These are phyloP conservation scores for Alloteropsis semialata DNA, from an alignment of 176 grass and related monocot species.

Conservation along the genomic window DNA sequence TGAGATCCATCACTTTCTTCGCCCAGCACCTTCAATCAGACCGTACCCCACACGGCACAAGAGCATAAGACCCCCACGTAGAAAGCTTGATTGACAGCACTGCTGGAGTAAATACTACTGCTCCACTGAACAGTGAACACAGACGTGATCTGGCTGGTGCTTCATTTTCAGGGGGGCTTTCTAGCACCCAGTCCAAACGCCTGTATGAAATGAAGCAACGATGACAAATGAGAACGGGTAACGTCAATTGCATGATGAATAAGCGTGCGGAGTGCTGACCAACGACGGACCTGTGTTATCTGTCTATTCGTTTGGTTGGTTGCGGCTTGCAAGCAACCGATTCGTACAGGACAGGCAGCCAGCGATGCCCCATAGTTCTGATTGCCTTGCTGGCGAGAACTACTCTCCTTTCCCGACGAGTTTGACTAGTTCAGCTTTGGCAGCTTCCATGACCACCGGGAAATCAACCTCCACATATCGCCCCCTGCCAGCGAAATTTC, in stretches of 20 bases:
- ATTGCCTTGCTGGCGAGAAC: not conserved
- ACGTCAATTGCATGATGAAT: not conserved
- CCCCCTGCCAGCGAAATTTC: conserved; percentile 46
- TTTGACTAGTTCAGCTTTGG: conserved; percentile 82
- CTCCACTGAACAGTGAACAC: not conserved
- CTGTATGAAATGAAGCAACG: not conserved
- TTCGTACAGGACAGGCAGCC: not conserved
- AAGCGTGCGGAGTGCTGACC: not conserved
- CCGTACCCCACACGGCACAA: not conserved
- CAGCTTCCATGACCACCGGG: conserved; percentile 82
- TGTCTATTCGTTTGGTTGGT: not conserved
- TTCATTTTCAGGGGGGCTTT: not conserved
- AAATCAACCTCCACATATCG: conserved; percentile 89
- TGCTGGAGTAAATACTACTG: not conserved
- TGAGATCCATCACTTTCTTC: not conserved
- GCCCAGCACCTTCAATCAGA: not conserved
- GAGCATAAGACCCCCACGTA: not conserved
- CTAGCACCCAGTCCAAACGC: not conserved
- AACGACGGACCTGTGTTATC: not conserved
- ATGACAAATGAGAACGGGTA: not conserved
- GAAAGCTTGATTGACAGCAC: not conserved
- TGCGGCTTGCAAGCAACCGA: not conserved
- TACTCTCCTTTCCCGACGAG: conserved; percentile 57
- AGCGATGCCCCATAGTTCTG: not conserved
- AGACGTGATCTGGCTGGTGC: not conserved